Percentiles rank a stretch among this genome's conserved stretches.
Conservation (phyloP, 2,329 filamentous ascomycete genomes). For the Arthrobotrys iridis region DNA sequence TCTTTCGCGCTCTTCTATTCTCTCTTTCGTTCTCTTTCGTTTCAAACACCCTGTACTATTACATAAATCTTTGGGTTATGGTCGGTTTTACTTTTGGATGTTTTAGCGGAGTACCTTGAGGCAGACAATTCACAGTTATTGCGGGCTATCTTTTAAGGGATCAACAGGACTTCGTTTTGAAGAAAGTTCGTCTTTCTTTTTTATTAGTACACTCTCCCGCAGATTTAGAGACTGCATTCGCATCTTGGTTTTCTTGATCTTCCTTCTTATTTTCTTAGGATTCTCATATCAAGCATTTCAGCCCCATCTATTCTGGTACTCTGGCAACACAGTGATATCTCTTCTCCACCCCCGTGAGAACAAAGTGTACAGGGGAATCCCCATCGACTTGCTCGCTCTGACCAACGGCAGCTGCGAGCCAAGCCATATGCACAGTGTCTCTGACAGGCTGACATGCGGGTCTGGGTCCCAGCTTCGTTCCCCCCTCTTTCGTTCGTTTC, state of each 20-base stretch:
- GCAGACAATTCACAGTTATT: slow-evolving; percentile 11
- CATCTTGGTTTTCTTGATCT: slow-evolving; percentile 24
- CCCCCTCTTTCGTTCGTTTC: slow-evolving; percentile 15
- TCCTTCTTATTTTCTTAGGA: slow-evolving; percentile 17
- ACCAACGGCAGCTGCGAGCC: slow-evolving; percentile 26
- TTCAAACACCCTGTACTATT: slow-evolving; percentile 22
- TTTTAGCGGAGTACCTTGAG: slow-evolving; percentile 34
- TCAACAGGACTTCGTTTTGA: slow-evolving; percentile 14
- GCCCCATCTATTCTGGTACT: slow-evolving; percentile 10
- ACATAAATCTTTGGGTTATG: slow-evolving; percentile 14
- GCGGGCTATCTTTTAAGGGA: slow-evolving; percentile 4
- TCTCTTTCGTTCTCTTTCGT: background rate
- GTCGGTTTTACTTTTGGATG: slow-evolving; percentile 22
- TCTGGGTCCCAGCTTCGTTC: slow-evolving; percentile 24
- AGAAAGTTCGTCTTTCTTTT: background rate
- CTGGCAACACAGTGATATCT: slow-evolving; percentile 26
- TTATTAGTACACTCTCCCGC: background rate
- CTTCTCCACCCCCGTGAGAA: slow-evolving; percentile 12
- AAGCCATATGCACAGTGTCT: slow-evolving; percentile 25
- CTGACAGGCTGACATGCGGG: slow-evolving; percentile 44
- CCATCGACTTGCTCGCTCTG: slow-evolving; percentile 16
- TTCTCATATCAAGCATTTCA: slow-evolving; percentile 18
- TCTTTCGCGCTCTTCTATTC: background rate
- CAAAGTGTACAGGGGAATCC: slow-evolving; percentile 40
- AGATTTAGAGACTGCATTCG: slow-evolving; percentile 11